Base-by-base conservation (phyloP, 257 asterid species). In the Lycium barbarum region DNA sequence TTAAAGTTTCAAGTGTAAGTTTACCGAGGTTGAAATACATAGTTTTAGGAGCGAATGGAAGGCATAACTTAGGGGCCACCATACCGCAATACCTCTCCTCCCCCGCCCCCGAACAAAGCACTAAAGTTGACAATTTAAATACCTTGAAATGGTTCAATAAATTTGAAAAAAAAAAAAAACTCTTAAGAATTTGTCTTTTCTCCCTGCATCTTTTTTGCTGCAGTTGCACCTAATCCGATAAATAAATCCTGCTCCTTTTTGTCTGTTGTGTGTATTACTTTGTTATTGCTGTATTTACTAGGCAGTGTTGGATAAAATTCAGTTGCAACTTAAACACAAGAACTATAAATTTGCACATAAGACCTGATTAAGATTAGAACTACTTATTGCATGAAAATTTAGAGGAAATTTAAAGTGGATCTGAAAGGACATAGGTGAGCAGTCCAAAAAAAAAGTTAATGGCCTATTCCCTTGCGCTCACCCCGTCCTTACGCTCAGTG, bases 231-330 rank as follows among this genome's bases (percentile, higher is more conserved):
- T 2, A 8, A 33, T 72, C 26, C n/a, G 36, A 45, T 72, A 72
- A 72, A 72, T 43, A 9, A 43, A n/a, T 72, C 38, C 58, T 72
- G 58, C 9, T 2, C 58, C 18, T n/a, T 72, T 5, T 40, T 40
- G 35, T 17, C 55, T 70, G 53, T 40, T 43, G 55, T 38, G 79
- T 71, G 35, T 40, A 68, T 40, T 71, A 1, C 79, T 71, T 40
- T 71, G 55, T 18, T 9, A 40, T 18, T 71, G 55, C 35, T 68
- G n/a, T 68, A 68, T 17, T 40, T 71, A 17, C 79, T n/a, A 45
- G 80, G n/a, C 17, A 45, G 17, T 72, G 18, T 45, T 72, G 80
- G 17, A 72, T n/a, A n/a, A 72, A 72, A 72, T 45, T 45, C 58
- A 72, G 57, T 33, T 8, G 38, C 58, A 9, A 72, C 80, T 45